phyloP scores from a whole-genome alignment of 192 early-diverging fungal species.

The Globomyces pollinis-pini region DNA sequence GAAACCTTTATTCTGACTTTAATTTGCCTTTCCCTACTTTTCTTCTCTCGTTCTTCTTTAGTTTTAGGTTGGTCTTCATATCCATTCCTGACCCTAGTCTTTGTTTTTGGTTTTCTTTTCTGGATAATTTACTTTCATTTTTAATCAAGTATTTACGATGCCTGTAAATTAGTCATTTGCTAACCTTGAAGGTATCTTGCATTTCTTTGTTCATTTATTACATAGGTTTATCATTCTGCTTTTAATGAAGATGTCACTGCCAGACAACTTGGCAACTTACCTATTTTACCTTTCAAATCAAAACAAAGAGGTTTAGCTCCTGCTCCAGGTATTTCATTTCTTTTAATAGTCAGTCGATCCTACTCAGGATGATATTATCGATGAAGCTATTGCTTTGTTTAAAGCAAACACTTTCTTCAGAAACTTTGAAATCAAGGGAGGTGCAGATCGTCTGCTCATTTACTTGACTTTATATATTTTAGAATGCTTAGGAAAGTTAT shows the following conservation, averaged over 20 bases:
- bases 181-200: neutral
- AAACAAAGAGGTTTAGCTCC: conserved; percentile 81
- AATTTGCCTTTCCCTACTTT: too few species aligned
- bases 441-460: conserved; percentile 86
- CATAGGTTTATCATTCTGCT: conserved; percentile 78
- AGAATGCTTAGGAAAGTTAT: conserved; percentile 57
- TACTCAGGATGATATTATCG: conserved; percentile 89
- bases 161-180: neutral
- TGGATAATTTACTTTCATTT: conserved; percentile 17
- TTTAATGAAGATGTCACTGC: conserved; percentile 59
- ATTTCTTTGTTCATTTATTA: neutral
- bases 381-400: conserved; percentile 91
- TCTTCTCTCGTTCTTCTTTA: too few species aligned
- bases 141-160: too few species aligned
- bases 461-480: conserved; percentile 91
- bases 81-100: too few species aligned
- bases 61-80: too few species aligned
- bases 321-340: conserved; percentile 34
- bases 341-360: conserved; percentile 19
- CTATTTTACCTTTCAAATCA: conserved; percentile 82
- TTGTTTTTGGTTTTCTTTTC: conserved; percentile 14
- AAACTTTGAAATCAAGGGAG: conserved; percentile 98
- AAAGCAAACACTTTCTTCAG: conserved; percentile 95
- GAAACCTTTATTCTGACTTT: too few species aligned
- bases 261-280: conserved; percentile 73